Evolutionary conservation across 345 rosid species (phyloP), one percentile per base, ranked within the genome.

Genomic region (Citrus trifoliata): DNA sequence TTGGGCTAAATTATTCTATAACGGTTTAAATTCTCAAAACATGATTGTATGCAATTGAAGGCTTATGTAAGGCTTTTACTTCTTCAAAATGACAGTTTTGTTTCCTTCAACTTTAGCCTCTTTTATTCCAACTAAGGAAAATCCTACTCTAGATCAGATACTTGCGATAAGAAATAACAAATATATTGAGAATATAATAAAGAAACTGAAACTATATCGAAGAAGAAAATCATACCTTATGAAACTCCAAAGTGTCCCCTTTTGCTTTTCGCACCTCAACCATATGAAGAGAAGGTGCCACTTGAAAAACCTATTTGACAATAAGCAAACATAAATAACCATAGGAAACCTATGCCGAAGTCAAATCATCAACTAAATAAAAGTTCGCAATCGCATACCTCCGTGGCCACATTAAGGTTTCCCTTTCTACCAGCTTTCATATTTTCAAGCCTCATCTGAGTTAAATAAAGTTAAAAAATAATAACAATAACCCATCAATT

Each of bases 221-320:
- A 58, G 28, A 22, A n/a, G 0, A 2, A 48, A 60, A 33, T 46
- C 10, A 40, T 87, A 93, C 97, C 97, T 90, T 93, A 58, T 92
- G 95, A 75, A 94, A 96, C 80, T 96, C 99, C 67, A 96, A 83
- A 19, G 99, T 96, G 82, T 96, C 98, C n/a, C 99, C 99, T 82
- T 93, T 93, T 2, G 98, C 91, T 82, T 96, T 96, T 16, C 97
- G 90, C 51, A 96, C 88, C 85, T 96, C 97, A 40, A 96, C 97
- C 98, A 94, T 90, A 82, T 96, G 97, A 67, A 96, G 87, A 38
- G 95, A 94, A 70, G 99, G 98, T 25, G 99, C 91, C 82, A 96
- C 93, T 96, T 96, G 97, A 81, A 96, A 94, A 72, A 96, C 82
- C 98, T 96, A 83, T 68, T 75, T 40, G 69, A 82, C 58, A 72